A percentile compares a stretch with the other conserved stretches of the same genome.
Conservation (phyloP, 257 asterid genomes). For the Jaltomata sinuosa region DNA sequence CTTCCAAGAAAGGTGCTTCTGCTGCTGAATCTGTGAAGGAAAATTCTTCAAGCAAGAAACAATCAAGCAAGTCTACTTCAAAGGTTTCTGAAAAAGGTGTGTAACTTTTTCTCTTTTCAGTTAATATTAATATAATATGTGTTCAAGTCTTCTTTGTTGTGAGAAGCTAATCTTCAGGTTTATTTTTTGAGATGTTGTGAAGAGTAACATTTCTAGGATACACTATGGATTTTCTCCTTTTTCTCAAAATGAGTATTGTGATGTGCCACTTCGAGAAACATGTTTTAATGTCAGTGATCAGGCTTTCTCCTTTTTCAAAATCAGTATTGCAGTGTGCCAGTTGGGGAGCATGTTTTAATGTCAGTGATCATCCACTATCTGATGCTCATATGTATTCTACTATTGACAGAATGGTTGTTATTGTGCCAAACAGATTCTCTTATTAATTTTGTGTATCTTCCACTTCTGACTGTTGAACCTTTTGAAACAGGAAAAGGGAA, state of each 20-base stretch:
- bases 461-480: background rate
- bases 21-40: constrained; percentile 19
- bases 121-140: background rate
- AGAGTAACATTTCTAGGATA: background rate
- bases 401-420: background rate
- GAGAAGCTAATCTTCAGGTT: background rate
- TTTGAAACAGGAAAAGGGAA: constrained; percentile 33
- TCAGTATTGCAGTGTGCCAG: background rate
- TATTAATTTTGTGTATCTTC: background rate
- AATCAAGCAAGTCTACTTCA: constrained; percentile 32
- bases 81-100: constrained; percentile 18
- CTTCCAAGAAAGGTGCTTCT: background rate
- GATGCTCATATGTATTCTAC: background rate
- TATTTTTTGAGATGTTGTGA: background rate
- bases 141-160: background rate
- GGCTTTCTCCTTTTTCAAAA: background rate
- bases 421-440: background rate
- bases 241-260: background rate
- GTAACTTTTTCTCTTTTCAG: background rate
- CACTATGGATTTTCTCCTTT: background rate
- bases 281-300: background rate
- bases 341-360: background rate
- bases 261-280: too few relatives aligned
- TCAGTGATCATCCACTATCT: background rate
- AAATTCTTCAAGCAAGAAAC: constrained; percentile 31